Percentiles rank a stretch among this genome's conserved stretches.
phyloP scores from a whole-genome alignment of 2,329 filamentous ascomycete genomes.

The Penicillium hordei region DNA sequence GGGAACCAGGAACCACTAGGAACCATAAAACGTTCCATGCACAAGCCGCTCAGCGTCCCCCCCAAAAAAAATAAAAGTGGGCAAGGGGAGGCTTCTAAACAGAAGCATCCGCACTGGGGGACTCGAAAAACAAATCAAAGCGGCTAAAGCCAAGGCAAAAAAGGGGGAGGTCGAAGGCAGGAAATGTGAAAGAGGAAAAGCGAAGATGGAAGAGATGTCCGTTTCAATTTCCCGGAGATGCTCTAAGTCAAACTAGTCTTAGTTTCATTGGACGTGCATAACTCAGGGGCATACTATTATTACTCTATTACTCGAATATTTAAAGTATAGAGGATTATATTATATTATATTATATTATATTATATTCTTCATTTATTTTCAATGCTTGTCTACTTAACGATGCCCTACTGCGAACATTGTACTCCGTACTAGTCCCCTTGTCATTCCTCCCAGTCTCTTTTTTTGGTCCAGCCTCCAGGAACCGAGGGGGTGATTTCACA shows the following conservation, averaged over 20 bases:
- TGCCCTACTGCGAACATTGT: neutral
- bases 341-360: too few relatives aligned
- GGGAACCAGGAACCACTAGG: slow-evolving; percentile 27
- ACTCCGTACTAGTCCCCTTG: neutral
- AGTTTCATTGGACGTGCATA: slow-evolving; percentile 20
- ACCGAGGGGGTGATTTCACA: neutral
- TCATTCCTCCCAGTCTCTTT: neutral
- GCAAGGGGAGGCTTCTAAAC: slow-evolving; percentile 11
- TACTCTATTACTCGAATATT: neutral
- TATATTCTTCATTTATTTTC: neutral
- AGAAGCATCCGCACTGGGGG: slow-evolving; percentile 5
- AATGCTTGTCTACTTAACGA: neutral
- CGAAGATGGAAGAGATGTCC: slow-evolving; percentile 11
- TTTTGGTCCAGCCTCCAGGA: slow-evolving; percentile 4
- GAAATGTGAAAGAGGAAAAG: slow-evolving; percentile 13
- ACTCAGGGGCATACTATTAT: slow-evolving; percentile 21
- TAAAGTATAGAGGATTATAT: neutral
- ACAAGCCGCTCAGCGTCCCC: slow-evolving; percentile 7
- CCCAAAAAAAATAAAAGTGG: slow-evolving; percentile 13
- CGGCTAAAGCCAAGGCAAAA: slow-evolving; percentile 14
- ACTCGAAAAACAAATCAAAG: slow-evolving; percentile 2
- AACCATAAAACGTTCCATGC: slow-evolving; percentile 24
- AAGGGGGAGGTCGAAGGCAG: slow-evolving; percentile 13
- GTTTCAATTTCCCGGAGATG: slow-evolving; percentile 23
- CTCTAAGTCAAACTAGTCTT: slow-evolving; percentile 18